Evolutionary conservation across 2,329 filamentous ascomycete species (phyloP).

Genomic region (Colletotrichum tabaci): DNA sequence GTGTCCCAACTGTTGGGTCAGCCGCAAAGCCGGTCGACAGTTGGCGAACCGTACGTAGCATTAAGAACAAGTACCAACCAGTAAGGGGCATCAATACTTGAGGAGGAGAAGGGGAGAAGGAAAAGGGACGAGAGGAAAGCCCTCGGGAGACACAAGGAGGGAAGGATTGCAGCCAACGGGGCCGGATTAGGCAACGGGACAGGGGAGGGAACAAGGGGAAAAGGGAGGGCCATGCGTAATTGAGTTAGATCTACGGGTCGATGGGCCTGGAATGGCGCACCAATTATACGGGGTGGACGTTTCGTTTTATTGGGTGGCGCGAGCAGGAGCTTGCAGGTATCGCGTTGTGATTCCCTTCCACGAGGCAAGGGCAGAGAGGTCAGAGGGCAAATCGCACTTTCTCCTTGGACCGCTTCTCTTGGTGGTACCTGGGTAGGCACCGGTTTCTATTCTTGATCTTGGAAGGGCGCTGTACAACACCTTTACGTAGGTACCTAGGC

Average conservation of each 20-base stretch:
- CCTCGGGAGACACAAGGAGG: slow-evolving; percentile 6
- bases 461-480: neutral
- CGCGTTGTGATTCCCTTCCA: slow-evolving; percentile 21
- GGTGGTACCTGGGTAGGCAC: no score
- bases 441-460: neutral
- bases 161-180: slow-evolving; percentile 2
- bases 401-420: no score
- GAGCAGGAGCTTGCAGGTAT: neutral
- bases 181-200: slow-evolving; percentile 20
- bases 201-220: neutral
- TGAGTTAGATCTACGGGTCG: slow-evolving; percentile 26
- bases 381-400: no score
- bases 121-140: neutral
- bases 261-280: no score
- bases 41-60: neutral
- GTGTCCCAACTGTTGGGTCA: neutral
- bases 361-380: slow-evolving; percentile 11
- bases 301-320: slow-evolving; percentile 33
- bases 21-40: neutral
- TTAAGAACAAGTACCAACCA: no score
- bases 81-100: no score
- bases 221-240: slow-evolving; percentile 29
- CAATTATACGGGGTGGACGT: neutral
- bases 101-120: neutral
- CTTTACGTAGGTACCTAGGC: no score